Evolutionary conservation across 1,139 yeast species (phyloP).

Genomic region (Sugiyamaella grinbergsii): DNA sequence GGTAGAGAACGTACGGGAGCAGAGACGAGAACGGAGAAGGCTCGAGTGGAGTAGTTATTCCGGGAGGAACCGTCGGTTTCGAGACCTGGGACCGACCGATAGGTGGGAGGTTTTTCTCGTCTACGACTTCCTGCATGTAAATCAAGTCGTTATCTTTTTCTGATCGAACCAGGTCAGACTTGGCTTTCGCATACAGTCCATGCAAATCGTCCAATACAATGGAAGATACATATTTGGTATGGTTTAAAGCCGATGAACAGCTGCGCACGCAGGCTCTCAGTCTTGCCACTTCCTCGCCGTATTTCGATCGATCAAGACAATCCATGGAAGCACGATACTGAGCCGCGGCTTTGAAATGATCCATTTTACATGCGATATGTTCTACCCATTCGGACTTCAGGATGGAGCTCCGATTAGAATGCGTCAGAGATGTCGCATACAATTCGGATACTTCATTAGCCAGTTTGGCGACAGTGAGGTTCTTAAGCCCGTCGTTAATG

Average conservation of each 20-base stretch:
- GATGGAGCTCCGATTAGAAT: constrained; percentile 53
- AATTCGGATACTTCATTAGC: constrained; percentile 62
- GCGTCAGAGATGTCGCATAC: constrained; percentile 52
- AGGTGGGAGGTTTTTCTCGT: constrained; percentile 46
- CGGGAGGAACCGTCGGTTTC: constrained; percentile 50
- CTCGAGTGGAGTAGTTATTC: constrained; percentile 23
- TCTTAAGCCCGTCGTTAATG: constrained; percentile 57
- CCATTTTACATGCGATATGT: constrained; percentile 58
- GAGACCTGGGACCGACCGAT: constrained; percentile 54
- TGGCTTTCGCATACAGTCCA: constrained; percentile 52
- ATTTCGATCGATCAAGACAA: constrained; percentile 53
- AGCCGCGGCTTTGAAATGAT: constrained; percentile 72
- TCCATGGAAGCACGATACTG: constrained; percentile 60
- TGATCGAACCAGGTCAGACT: constrained; percentile 53
- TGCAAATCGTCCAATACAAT: constrained; percentile 51
- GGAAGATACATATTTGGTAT: constrained; percentile 48
- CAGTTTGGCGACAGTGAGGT: constrained; percentile 63
- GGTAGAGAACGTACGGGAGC: constrained; percentile 67
- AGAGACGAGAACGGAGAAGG: constrained; percentile 54
- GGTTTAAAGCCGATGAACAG: constrained; percentile 42
- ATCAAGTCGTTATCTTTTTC: constrained; percentile 82
- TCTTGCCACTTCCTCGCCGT: constrained; percentile 72
- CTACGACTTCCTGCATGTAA: constrained; percentile 67
- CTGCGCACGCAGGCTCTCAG: constrained; percentile 45
- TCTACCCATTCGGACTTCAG: constrained; percentile 66